Base-by-base conservation (phyloP, 2,329 filamentous ascomycete species). In the Trichoderma sp. region DNA sequence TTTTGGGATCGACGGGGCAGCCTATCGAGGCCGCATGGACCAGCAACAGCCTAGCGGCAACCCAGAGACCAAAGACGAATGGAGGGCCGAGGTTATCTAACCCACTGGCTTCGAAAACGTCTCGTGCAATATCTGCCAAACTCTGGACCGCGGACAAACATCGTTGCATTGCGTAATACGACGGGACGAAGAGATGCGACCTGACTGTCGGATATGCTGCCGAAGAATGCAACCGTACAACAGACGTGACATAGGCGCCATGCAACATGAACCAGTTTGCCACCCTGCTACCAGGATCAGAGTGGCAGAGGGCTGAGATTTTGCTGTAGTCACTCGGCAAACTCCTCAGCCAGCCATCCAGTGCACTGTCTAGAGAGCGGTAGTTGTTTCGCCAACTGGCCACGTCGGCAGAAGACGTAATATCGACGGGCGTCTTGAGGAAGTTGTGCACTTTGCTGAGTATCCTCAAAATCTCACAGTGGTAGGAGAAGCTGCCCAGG, bases 191-290 rank as follows among this genome's bases (percentile, higher is more conserved):
- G n/a, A 83, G 79, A 36, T 81, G 79, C 6, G 82, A 83, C 6
- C 80, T 77, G 0, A 81, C 75, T 0, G 79, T 81, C 4, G 83
- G 83, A 65, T 84, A 84, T 3, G 83, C 83, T 0, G 83, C 82
- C 3, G 82, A 79, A 3, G 83, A 83, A 71, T 84, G 83, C n/a
- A 84, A 76, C 1, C 83, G 80, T 3, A 84, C 82, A 6, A 83
- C 83, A 3, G 82, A 79, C 0, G 82, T 83, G 13, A 84, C 82
- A 59, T 84, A 84, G 8, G 83, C 83, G 73, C 82, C 83, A 30
- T 84, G 83, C 9, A 84, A 76, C 81, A 84, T 83, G 71, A 84
- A 84, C 82, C 82, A 84, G 73, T 84, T 84, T n/a, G 82, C 82
- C 2, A 84, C 82, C 1, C 82, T 80, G 66, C 82, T 84, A 2